A percentile compares a stretch with the other conserved stretches of the same genome.
These are phyloP conservation scores for Lasiosphaeria ovina DNA, from an alignment of 495 filamentous ascomycete species.

Conservation along the genomic window DNA sequence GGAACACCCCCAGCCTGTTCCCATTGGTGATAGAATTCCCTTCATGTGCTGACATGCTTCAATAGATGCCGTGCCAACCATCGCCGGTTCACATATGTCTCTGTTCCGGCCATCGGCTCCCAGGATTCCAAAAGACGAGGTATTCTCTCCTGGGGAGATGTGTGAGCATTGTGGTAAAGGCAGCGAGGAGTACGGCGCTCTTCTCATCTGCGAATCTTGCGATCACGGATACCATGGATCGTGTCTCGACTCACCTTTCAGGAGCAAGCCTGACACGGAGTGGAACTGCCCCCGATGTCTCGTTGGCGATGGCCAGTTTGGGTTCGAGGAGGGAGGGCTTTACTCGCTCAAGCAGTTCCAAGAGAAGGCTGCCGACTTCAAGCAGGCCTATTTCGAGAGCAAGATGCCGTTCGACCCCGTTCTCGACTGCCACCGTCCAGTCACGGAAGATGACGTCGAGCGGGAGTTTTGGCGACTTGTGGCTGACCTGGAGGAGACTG, in stretches of 20 bases:
- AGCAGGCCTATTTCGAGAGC: constrained; percentile 85
- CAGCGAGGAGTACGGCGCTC: constrained; percentile 57
- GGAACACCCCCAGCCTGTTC: constrained; percentile 1
- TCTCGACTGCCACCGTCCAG: constrained; percentile 70
- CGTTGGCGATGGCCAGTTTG: constrained; percentile 94
- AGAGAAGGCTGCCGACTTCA: constrained; percentile 92
- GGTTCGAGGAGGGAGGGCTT: constrained; percentile 94
- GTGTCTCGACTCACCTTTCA: constrained; percentile 87
- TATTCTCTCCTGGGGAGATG: constrained; percentile 72
- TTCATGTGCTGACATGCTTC: constrained; percentile 35
- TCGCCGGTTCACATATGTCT: constrained; percentile 96
- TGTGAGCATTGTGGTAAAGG: constrained; percentile 84
- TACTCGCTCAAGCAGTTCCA: constrained; percentile 97
- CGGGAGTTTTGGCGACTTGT: constrained; percentile 96
- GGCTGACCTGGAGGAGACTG: constrained; percentile 87
- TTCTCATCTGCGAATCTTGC: constrained; percentile 90
- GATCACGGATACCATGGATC: constrained; percentile 83
- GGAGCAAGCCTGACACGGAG: constrained; percentile 74
- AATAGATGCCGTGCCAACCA: constrained; percentile 79
- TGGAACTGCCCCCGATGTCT: constrained; percentile 97
- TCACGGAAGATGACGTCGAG: constrained; percentile 95
- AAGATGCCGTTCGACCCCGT: constrained; percentile 90
- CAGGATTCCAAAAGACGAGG: constrained; percentile 65
- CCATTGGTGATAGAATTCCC: constrained; percentile 24
- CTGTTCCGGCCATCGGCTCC: constrained; percentile 80